These are phyloP conservation scores for Mimosa bimucronata DNA, from an alignment of 306 rosid genomes.

Conservation along the genomic window DNA sequence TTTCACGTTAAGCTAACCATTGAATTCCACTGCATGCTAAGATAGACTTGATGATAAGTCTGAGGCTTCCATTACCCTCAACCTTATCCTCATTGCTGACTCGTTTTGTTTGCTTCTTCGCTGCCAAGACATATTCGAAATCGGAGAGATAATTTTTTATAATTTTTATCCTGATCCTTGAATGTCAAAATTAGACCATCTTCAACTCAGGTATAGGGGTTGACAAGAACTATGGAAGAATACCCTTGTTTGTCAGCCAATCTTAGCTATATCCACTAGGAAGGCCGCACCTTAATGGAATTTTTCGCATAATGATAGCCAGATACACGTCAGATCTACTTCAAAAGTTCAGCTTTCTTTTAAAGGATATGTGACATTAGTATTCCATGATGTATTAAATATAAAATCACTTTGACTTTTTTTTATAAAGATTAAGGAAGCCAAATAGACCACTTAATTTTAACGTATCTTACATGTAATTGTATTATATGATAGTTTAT, in stretches of 20 bases:
- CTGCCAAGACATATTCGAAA: not conserved
- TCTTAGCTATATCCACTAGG: not conserved
- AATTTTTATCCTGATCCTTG: not conserved
- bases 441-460: too few relatives aligned
- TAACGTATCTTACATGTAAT: too few relatives aligned
- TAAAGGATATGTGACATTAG: too few relatives aligned
- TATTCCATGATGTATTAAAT: too few relatives aligned
- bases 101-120: not conserved
- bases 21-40: not conserved
- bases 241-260: not conserved
- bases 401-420: too few relatives aligned
- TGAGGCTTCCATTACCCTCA: not conserved
- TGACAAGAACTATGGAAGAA: not conserved
- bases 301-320: not conserved
- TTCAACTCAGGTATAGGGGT: not conserved
- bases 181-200: not conserved
- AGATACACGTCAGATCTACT: not conserved
- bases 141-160: not conserved
- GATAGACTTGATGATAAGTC: not conserved
- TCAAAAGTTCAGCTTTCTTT: not conserved
- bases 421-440: too few relatives aligned
- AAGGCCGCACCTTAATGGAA: not conserved
- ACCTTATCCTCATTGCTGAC: constrained; percentile 25
- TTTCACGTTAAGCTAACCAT: not conserved
- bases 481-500: too few relatives aligned